A percentile compares a stretch with the other conserved stretches of the same genome.
Conservation (phyloP, 495 filamentous ascomycete genomes). For the Penicillium riverlandense region DNA sequence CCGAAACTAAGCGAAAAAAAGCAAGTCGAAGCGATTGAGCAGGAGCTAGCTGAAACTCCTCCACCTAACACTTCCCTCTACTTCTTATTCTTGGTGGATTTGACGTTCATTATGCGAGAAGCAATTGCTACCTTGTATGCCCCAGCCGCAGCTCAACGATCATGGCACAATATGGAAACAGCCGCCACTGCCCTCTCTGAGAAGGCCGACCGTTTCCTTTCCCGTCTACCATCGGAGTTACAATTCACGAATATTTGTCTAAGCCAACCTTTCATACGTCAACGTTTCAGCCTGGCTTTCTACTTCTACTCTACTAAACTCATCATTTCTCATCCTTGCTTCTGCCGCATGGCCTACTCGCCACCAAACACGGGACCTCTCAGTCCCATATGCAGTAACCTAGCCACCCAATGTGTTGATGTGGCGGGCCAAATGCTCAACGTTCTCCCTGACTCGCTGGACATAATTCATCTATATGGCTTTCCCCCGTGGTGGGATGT, state of each 20-base stretch:
- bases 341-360: constrained; percentile 31
- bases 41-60: background rate
- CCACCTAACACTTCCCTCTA: constrained; percentile 30
- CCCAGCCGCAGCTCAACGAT: constrained; percentile 35
- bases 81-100: constrained; percentile 33
- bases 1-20: no score
- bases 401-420: background rate
- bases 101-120: constrained; percentile 39
- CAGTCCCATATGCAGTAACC: no score
- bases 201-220: constrained; percentile 41
- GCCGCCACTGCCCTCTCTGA: constrained; percentile 36
- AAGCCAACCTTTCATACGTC: constrained; percentile 9
- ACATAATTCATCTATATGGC: background rate
- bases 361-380: constrained; percentile 24
- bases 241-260: constrained; percentile 26
- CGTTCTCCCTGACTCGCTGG: constrained; percentile 19
- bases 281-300: constrained; percentile 31
- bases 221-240: constrained; percentile 35
- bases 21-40: no score
- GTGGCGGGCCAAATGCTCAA: background rate
- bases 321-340: constrained; percentile 49
- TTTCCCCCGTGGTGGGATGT: background rate
- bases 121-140: constrained; percentile 45
- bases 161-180: constrained; percentile 44
- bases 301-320: constrained; percentile 47